Percentiles rank a stretch among this genome's conserved stretches.
These are phyloP conservation scores for Venturia aucupariae DNA, from an alignment of 2,329 filamentous ascomycete genomes.

Conservation along the genomic window DNA sequence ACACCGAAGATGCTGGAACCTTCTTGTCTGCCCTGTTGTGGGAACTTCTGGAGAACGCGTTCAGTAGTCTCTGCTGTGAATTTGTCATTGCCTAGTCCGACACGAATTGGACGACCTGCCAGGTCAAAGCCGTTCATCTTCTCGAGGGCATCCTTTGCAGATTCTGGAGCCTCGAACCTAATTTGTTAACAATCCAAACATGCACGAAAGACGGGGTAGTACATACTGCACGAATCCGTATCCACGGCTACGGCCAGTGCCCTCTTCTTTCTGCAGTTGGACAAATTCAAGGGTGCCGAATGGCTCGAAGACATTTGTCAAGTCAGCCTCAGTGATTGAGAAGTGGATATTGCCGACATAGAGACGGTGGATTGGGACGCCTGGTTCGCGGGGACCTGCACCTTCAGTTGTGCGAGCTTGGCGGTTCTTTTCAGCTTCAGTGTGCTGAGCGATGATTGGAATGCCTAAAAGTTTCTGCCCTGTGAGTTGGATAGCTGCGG, in stretches of 20 bases:
- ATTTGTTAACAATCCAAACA: slow-evolving; percentile 11
- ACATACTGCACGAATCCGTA: slow-evolving; percentile 98
- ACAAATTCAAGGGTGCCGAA: slow-evolving; percentile 98
- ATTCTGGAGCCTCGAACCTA: slow-evolving; percentile 80
- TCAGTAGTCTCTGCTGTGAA: slow-evolving; percentile 96
- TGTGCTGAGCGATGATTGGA: slow-evolving; percentile 95
- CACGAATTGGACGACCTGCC: slow-evolving; percentile 91
- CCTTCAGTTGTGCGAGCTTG: slow-evolving; percentile 78
- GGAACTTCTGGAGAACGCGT: slow-evolving; percentile 85
- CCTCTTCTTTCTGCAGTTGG: slow-evolving; percentile 90
- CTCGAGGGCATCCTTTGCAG: slow-evolving; percentile 89
- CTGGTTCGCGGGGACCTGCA: slow-evolving; percentile 59
- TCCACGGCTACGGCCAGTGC: slow-evolving; percentile 71
- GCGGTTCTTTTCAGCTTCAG: slow-evolving; percentile 98
- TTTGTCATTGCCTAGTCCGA: slow-evolving; percentile 99
- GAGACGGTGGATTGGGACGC: slow-evolving; percentile 90
- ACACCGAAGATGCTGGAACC: slow-evolving; percentile 86
- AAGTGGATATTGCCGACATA: slow-evolving; percentile 99
- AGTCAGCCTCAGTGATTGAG: slow-evolving; percentile 92
- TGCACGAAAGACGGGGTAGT: not conserved
- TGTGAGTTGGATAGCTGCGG: slow-evolving; percentile 91
- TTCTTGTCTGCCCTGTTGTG: slow-evolving; percentile 70
- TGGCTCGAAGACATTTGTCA: slow-evolving; percentile 93
- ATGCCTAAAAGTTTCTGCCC: slow-evolving; percentile 98
- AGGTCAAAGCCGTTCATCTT: slow-evolving; percentile 99